These are phyloP conservation scores for Chlorophyllum brunneum DNA, from an alignment of 768 basidiomycete species.

Conservation along the genomic window DNA sequence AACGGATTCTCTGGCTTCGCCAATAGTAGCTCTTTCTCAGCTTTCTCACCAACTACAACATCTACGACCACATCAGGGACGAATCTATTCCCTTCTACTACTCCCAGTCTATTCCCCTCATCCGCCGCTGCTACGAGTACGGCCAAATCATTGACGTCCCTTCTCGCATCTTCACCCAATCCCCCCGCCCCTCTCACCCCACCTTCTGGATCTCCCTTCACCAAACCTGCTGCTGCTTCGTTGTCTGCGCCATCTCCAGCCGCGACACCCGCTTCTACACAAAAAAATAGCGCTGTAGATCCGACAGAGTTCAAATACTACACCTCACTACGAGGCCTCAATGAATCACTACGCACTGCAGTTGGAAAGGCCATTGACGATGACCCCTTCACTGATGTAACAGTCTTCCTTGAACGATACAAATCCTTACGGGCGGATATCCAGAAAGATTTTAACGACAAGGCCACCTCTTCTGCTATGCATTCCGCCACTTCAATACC, in stretches of 20 bases:
- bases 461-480: constrained; percentile 11
- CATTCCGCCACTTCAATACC: constrained; percentile 8
- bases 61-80: constrained; percentile 14
- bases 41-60: constrained; percentile 14
- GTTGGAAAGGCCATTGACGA: constrained; percentile 55
- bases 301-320: constrained; percentile 51
- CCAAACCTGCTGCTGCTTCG: background rate
- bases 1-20: constrained; percentile 53
- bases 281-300: constrained; percentile 23
- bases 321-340: constrained; percentile 70
- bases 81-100: no score
- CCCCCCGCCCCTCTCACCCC: background rate
- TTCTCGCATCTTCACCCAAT: constrained; percentile 1
- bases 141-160: constrained; percentile 5
- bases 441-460: constrained; percentile 50
- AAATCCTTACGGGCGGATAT: constrained; percentile 49
- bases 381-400: constrained; percentile 69
- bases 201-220: background rate
- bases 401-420: constrained; percentile 55
- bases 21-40: constrained; percentile 30
- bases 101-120: constrained; percentile 10
- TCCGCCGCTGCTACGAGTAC: constrained; percentile 2
- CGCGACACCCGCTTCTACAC: constrained; percentile 7
- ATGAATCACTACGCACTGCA: constrained; percentile 58
- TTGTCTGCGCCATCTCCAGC: constrained; percentile 1